Conservation (phyloP, 352 stramenopile species). For the Pythium insidiosum region DNA sequence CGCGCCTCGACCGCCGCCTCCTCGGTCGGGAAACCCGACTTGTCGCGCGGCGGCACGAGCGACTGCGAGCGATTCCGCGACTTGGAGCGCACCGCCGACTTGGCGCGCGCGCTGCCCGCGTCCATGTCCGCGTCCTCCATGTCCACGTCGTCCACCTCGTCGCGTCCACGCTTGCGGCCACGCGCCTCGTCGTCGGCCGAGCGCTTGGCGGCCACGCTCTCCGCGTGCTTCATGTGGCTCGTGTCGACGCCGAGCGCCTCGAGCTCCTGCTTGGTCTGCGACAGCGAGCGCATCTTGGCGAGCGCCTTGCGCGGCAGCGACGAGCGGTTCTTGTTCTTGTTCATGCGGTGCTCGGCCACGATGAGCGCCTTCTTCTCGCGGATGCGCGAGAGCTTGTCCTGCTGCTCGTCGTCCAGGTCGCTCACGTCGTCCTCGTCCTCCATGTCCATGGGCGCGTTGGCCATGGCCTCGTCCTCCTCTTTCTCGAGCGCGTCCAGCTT, state of each 20-base stretch:
- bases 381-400: constrained; percentile 82
- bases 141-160: constrained; percentile 82
- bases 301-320: constrained; percentile 84
- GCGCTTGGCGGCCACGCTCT: constrained; percentile 58
- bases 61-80: constrained; percentile 79
- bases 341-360: constrained; percentile 77
- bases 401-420: constrained; percentile 95
- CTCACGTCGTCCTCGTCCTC: constrained; percentile 78
- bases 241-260: constrained; percentile 89
- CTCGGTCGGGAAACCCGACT: constrained; percentile 59
- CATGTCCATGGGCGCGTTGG: constrained; percentile 86
- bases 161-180: constrained; percentile 79
- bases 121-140: constrained; percentile 60
- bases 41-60: constrained; percentile 62
- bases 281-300: constrained; percentile 60
- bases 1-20: constrained; percentile 29
- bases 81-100: constrained; percentile 62
- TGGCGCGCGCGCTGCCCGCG: constrained; percentile 42
- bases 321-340: constrained; percentile 95
- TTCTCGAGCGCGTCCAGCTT: constrained; percentile 93
- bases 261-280: constrained; percentile 87
- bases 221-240: constrained; percentile 86
- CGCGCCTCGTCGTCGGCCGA: constrained; percentile 60
- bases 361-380: constrained; percentile 84
- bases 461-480: constrained; percentile 95